Conservation (phyloP, 2,329 filamentous ascomycete species). For the Alternaria ventricosa region DNA sequence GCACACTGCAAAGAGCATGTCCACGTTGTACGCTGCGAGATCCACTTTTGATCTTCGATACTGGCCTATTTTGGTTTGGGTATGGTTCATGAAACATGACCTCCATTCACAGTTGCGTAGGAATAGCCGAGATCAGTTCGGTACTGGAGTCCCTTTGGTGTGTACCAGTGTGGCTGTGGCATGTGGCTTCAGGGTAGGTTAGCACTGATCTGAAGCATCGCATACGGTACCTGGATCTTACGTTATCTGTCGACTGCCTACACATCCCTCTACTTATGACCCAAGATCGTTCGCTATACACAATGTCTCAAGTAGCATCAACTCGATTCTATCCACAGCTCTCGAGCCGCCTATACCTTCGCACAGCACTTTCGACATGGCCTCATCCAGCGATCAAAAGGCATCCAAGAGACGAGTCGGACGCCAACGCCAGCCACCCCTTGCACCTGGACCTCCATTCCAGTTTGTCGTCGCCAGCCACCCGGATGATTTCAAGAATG, state of each 20-base stretch:
- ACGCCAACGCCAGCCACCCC: slow-evolving; percentile 40
- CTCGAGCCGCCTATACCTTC: background rate
- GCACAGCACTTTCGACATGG: slow-evolving; percentile 15
- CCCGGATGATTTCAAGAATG: slow-evolving; percentile 42
- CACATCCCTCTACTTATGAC: background rate
- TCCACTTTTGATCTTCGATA: slow-evolving; percentile 5
- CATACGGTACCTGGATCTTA: slow-evolving; percentile 19
- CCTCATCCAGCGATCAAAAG: slow-evolving; percentile 28
- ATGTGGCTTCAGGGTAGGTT: slow-evolving; percentile 10
- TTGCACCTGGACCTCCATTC: slow-evolving; percentile 39
- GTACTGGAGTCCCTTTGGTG: slow-evolving; percentile 2
- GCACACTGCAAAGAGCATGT: background rate
- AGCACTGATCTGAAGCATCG: slow-evolving; percentile 1
- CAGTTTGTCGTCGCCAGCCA: slow-evolving; percentile 45
- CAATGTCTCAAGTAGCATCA: slow-evolving; percentile 5
- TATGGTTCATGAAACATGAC: background rate
- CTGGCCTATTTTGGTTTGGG: slow-evolving; percentile 10
- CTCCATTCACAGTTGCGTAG: background rate
- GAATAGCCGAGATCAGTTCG: background rate
- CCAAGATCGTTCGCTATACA: background rate
- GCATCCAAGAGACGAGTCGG: slow-evolving; percentile 34
- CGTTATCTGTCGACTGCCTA: slow-evolving; percentile 5
- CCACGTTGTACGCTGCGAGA: background rate
- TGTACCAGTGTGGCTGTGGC: slow-evolving; percentile 16
- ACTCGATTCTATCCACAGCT: background rate